These are phyloP conservation scores for Kalanchoe fedtschenkoi DNA, from an alignment of 164 flowering plant species.

Conservation along the genomic window DNA sequence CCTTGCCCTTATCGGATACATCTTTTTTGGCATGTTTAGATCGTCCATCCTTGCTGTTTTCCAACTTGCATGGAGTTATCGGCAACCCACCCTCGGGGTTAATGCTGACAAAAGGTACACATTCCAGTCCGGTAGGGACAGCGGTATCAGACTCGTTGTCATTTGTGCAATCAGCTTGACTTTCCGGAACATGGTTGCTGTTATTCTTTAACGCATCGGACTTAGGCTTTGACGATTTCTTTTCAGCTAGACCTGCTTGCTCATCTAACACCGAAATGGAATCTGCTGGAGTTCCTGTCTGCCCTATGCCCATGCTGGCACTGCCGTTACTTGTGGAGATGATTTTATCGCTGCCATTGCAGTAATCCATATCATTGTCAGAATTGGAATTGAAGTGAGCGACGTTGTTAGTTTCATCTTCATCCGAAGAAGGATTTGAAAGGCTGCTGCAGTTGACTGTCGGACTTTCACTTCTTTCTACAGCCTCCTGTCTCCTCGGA, in stretches of 20 bases:
- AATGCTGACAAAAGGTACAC: conserved; percentile 28
- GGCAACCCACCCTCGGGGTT: too few species aligned
- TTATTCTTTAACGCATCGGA: conserved; percentile 24
- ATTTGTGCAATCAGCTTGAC: conserved; percentile 24
- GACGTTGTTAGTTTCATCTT: conserved; percentile 63
- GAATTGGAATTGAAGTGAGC: conserved; percentile 22
- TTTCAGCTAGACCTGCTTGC: neutral
- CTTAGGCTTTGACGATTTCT: neutral
- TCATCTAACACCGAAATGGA: conserved; percentile 17
- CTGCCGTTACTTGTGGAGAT: conserved; percentile 10
- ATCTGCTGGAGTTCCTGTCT: conserved; percentile 23
- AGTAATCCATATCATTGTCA: conserved; percentile 13
- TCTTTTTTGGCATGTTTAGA: conserved; percentile 31
- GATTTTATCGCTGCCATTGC: conserved; percentile 13
- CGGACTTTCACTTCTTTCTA: conserved; percentile 56
- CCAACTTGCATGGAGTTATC: conserved; percentile 66
- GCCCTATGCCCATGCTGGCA: conserved; percentile 13
- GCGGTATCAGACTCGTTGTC: conserved; percentile 33
- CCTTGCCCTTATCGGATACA: conserved; percentile 29
- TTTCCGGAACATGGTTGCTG: conserved; percentile 20
- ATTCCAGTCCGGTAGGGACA: conserved; percentile 25
- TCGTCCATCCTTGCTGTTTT: conserved; percentile 34
- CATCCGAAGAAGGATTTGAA: conserved; percentile 90
- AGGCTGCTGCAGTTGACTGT: conserved; percentile 64
- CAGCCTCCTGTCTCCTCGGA: conserved; percentile 17